Conservation (phyloP, 805 yeast species). For the Yamadazyma insecticola region DNA sequence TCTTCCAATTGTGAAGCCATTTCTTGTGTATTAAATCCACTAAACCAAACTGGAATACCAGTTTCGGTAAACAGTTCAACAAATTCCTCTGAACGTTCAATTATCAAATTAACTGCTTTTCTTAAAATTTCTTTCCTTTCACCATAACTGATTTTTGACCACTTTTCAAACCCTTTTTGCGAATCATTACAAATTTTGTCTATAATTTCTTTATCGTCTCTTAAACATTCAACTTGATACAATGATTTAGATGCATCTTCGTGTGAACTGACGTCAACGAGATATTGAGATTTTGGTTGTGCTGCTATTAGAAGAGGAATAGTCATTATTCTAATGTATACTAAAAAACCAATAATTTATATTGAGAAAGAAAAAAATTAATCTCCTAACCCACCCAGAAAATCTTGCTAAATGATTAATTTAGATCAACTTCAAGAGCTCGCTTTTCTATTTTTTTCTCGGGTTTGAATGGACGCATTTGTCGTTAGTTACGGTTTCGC, state of each 20-base stretch:
- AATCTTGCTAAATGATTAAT: no score
- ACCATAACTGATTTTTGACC: slow-evolving; percentile 15
- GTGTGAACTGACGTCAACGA: no score
- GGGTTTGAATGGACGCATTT: no score
- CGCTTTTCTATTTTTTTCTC: no score
- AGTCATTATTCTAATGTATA: no score
- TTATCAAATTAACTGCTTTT: slow-evolving; percentile 13
- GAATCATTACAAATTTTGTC: slow-evolving; percentile 15
- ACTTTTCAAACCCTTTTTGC: slow-evolving; percentile 20
- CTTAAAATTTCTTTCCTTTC: slow-evolving; percentile 18
- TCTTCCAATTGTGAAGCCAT: slow-evolving; percentile 26
- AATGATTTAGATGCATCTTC: not conserved
- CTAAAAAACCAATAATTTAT: no score
- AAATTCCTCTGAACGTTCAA: slow-evolving; percentile 8
- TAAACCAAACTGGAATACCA: slow-evolving; percentile 34
- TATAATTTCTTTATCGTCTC: slow-evolving; percentile 3
- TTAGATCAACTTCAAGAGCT: no score
- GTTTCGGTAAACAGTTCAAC: slow-evolving; percentile 21
- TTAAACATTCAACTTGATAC: slow-evolving; percentile 4
- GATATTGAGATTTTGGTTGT: no score
- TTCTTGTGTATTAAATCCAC: slow-evolving; percentile 26
- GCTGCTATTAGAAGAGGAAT: no score
- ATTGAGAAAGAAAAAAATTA: no score
- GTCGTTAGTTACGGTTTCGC: no score
- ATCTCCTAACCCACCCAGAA: no score